Evolutionary conservation across 192 early-diverging fungal species (phyloP).

Genomic region (Tieghemiomyces parasiticus): DNA sequence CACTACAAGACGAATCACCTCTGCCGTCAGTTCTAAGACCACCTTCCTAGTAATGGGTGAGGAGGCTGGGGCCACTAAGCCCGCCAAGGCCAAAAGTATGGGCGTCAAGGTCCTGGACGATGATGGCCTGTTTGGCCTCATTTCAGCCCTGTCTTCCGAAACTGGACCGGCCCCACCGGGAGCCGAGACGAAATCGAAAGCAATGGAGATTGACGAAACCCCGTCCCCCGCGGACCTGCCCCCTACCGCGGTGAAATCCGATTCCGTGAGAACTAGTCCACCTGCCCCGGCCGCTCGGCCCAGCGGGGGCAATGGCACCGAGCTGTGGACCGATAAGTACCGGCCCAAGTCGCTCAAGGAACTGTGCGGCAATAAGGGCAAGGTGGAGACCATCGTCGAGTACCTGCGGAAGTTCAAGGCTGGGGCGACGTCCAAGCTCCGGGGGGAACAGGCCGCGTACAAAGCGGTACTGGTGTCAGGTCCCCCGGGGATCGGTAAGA

Average conservation of each 20-base stretch:
- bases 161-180: neutral
- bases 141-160: conserved; percentile 24
- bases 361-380: conserved; percentile 72
- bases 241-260: neutral
- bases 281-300: neutral
- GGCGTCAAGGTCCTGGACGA: conserved; percentile 64
- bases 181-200: neutral
- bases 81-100: conserved; percentile 54
- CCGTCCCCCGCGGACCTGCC: neutral
- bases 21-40: conserved; percentile 63
- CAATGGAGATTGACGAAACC: neutral
- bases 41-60: conserved; percentile 74
- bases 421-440: conserved; percentile 69
- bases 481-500: conserved; percentile 97
- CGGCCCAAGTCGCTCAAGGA: conserved; percentile 63
- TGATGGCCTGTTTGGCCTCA: conserved; percentile 68
- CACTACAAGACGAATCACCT: conserved; percentile 64
- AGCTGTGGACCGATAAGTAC: conserved; percentile 94
- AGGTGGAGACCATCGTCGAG: conserved; percentile 23
- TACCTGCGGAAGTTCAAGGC: conserved; percentile 28
- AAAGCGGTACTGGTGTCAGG: conserved; percentile 77
- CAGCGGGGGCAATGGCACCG: conserved; percentile 3
- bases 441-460: conserved; percentile 14
- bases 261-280: neutral
- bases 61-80: conserved; percentile 74